Evolutionary conservation across 192 early-diverging fungal genomes (phyloP).

Genomic region (Rhizophagus sp.): DNA sequence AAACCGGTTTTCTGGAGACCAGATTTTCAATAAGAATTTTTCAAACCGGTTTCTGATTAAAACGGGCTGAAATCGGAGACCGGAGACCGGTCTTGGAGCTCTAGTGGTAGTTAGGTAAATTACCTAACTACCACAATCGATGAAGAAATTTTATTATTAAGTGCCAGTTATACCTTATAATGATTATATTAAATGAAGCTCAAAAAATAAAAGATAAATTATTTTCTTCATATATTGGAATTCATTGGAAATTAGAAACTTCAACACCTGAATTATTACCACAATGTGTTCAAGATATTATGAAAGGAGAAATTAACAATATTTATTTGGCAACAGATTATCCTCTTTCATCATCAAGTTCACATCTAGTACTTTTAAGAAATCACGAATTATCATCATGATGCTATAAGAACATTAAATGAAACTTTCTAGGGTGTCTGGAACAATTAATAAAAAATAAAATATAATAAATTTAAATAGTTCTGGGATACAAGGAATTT

Average conservation of each 20-base stretch:
- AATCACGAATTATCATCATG: constrained; percentile 8
- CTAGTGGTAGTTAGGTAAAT: too few relatives aligned
- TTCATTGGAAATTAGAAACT: constrained; percentile 15
- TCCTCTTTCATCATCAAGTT: not conserved
- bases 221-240: not conserved
- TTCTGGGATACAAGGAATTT: constrained; percentile 17
- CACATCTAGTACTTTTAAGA: too few relatives aligned
- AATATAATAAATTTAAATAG: not conserved
- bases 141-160: too few relatives aligned
- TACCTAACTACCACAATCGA: too few relatives aligned
- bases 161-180: not conserved
- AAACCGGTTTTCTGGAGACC: too few relatives aligned
- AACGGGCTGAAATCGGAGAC: too few relatives aligned
- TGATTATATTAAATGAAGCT: not conserved
- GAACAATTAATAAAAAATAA: not conserved
- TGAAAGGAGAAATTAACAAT: not conserved
- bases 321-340: constrained; percentile 25
- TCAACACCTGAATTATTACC: not conserved
- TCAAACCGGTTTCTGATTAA: too few relatives aligned
- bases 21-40: too few relatives aligned
- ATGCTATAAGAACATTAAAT: not conserved
- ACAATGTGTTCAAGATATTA: not conserved
- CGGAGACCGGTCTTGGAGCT: too few relatives aligned
- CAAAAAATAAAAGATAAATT: not conserved
- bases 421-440: not conserved